Conservation (phyloP, 192 early-diverging fungal genomes). For the Blastocladiella britannica region DNA sequence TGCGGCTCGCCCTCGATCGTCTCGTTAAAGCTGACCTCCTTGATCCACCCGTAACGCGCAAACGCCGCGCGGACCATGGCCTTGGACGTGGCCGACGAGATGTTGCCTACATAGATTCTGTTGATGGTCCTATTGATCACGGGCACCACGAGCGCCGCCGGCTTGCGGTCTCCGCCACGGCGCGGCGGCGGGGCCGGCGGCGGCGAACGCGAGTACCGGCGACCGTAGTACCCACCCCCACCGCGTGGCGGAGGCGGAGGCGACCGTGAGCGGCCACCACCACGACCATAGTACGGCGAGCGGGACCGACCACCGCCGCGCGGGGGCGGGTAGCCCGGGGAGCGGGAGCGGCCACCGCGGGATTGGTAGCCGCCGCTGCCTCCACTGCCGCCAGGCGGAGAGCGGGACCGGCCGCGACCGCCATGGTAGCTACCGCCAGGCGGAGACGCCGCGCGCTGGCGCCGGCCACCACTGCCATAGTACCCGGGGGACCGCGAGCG, state of each 20-base stretch:
- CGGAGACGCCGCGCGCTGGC: no score
- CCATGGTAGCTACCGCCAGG: no score
- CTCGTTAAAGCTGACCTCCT: not conserved
- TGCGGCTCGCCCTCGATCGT: not conserved
- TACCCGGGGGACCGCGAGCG: no score
- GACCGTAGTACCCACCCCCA: no score
- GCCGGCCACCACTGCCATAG: no score
- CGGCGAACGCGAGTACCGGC: not conserved
- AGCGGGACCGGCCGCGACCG: no score
- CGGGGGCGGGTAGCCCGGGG: not conserved
- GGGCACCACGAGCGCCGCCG: not conserved
- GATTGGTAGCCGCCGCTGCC: no score
- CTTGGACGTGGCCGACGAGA: not conserved
- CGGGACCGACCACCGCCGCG: not conserved
- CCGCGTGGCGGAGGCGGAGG: not conserved
- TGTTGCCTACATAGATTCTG: not conserved
- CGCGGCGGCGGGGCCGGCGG: not conserved
- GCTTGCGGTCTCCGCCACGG: not conserved
- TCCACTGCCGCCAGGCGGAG: no score
- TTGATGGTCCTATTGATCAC: not conserved
- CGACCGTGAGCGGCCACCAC: not conserved
- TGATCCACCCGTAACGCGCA: not conserved
- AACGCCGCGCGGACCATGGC: not conserved
- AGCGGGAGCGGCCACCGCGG: no score
- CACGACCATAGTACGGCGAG: not conserved